Evolutionary conservation across 106 monocot species (phyloP).

Genomic region (Acorus gramineus): DNA sequence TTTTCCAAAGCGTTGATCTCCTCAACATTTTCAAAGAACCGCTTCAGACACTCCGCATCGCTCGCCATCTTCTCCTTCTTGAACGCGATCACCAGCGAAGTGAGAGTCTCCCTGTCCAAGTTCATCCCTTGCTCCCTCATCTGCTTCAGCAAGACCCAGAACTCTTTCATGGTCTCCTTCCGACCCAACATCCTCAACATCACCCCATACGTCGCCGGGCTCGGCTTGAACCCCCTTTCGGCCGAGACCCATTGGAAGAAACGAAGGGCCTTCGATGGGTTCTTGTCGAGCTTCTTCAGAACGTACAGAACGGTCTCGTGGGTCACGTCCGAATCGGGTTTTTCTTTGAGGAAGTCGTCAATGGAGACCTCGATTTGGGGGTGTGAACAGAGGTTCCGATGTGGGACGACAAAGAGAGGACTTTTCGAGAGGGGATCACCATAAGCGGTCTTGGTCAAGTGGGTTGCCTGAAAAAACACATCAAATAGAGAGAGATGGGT

Average conservation of each 20-base stretch:
- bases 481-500: too few species aligned
- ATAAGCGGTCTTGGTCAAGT: too few species aligned
- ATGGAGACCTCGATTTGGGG: too few species aligned
- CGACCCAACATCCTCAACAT: constrained; percentile 63
- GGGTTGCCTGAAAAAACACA: too few species aligned
- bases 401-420: too few species aligned
- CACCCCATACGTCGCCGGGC: constrained; percentile 36
- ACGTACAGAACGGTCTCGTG: constrained; percentile 62
- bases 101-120: constrained; percentile 45
- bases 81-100: constrained; percentile 37
- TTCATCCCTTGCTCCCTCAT: constrained; percentile 35
- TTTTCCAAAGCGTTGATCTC: neutral
- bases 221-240: constrained; percentile 17
- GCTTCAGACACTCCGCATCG: constrained; percentile 30
- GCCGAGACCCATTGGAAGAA: constrained; percentile 42
- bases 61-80: constrained; percentile 35
- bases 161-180: constrained; percentile 29
- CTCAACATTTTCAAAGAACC: constrained; percentile 19
- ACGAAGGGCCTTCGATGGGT: constrained; percentile 42
- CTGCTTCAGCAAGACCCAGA: constrained; percentile 55
- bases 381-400: too few species aligned
- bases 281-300: constrained; percentile 54
- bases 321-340: constrained; percentile 4
- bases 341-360: too few species aligned
- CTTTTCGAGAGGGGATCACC: too few species aligned